A percentile compares a stretch with the other conserved stretches of the same genome.
These are phyloP conservation scores for Kalmusia sp. DNA, from an alignment of 2,329 filamentous ascomycete species.

Conservation along the genomic window DNA sequence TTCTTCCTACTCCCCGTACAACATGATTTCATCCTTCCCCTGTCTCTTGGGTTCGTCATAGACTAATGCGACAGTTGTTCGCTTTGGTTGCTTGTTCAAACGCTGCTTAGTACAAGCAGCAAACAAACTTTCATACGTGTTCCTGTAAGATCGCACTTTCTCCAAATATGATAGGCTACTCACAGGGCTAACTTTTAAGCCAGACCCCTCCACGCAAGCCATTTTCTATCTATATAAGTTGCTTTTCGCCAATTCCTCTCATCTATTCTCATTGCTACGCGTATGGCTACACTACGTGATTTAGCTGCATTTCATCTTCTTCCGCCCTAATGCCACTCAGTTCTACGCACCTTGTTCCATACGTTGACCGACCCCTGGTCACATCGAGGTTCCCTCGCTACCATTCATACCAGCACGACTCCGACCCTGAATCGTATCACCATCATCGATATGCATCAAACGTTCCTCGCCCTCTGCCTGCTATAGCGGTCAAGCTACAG, in stretches of 20 bases:
- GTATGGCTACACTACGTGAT: conserved; percentile 20
- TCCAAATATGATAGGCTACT: too few relatives aligned
- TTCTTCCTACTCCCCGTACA: background rate
- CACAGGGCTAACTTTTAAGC: too few relatives aligned
- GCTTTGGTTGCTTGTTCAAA: background rate
- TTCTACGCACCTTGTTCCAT: conserved; percentile 13
- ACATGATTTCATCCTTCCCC: background rate
- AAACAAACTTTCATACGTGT: too few relatives aligned
- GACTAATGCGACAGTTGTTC: background rate
- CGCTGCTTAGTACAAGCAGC: background rate
- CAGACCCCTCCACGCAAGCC: too few relatives aligned
- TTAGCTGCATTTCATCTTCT: conserved; percentile 3
- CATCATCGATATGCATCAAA: conserved; percentile 7
- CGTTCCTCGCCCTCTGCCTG: conserved; percentile 7
- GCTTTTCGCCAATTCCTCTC: background rate
- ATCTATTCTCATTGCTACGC: conserved; percentile 8
- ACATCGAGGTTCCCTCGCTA: conserved; percentile 9
- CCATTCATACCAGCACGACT: conserved; percentile 23
- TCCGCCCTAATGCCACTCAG: conserved; percentile 24
- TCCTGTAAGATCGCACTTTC: too few relatives aligned
- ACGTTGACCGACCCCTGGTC: conserved; percentile 16
- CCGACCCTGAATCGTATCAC: conserved; percentile 23
- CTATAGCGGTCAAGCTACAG: conserved; percentile 21
- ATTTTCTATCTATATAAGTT: conserved; percentile 19
- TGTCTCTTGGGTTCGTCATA: background rate